Base-by-base conservation (phyloP, 495 filamentous ascomycete species). In the Hypoxylon cercidicola region DNA sequence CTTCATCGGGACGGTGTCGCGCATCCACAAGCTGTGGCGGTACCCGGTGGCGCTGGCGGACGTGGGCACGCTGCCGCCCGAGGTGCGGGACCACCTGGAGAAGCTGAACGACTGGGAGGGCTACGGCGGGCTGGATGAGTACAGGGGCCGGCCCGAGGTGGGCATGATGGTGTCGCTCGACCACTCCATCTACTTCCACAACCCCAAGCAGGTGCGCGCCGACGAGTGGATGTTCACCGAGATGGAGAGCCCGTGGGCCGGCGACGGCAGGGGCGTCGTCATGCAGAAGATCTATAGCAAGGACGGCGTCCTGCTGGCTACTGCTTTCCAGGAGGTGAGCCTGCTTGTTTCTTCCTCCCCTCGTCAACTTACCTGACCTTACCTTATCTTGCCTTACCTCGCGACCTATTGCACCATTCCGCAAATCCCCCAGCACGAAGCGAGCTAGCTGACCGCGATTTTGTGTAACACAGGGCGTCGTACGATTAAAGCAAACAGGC, bases 101-200 rank as follows among this genome's bases (percentile, higher is more conserved):
- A 62, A 57, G 63, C 60, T 77, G 60, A 77, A 78, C 60, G 75
- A 79, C 21, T 77, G 73, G 60, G 79, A 84, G 55, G 77, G 78
- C 66, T 69, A 75, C 20, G 68, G 69, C 34, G 70, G 73, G 44
- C 62, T 79, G 13, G 72, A 76, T 50, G 74, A 79, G 9, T 72
- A 74, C 66, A 57, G 71, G 51, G 77, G 62, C 2, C 72, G 78
- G 40, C 82, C 84, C 10, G 74, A 81, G 70, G 79, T 99, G 13
- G 92, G 95, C 9, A 98, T 99, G 93, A 94, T 97, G 90, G 93
- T 98, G 55, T 93, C 89, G 54, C 78, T 99, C 18, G 95, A 99
- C 74, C 71, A 74, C 2, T 69, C 71, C 2, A 97, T 99, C 43
- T 97, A 96, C 75, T 99, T 99, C 77, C 96, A 99, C 69, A 87